These are phyloP conservation scores for Ogataea chonburiensis DNA, from an alignment of 805 yeast species.

Conservation along the genomic window DNA sequence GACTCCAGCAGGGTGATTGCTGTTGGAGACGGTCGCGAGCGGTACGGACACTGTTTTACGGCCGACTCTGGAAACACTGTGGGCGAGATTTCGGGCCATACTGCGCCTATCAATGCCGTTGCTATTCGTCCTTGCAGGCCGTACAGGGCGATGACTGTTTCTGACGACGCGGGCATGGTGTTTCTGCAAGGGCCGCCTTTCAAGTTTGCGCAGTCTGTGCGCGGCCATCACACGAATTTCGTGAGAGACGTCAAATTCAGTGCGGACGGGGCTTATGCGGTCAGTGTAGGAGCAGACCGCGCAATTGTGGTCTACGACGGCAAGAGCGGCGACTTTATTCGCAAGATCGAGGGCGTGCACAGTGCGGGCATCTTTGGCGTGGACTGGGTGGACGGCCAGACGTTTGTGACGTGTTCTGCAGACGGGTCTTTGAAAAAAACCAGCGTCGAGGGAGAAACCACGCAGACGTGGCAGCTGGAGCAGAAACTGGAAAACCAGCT, in stretches of 20 bases:
- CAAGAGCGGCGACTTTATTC: conserved; percentile 71
- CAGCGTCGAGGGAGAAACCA: conserved; percentile 46
- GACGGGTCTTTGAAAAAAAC: conserved; percentile 74
- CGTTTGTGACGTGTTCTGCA: conserved; percentile 81
- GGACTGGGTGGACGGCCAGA: conserved; percentile 60
- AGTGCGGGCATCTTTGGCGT: conserved; percentile 80
- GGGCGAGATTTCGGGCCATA: conserved; percentile 94
- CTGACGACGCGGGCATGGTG: conserved; percentile 84
- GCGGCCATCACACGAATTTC: conserved; percentile 75
- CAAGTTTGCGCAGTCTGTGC: conserved; percentile 70
- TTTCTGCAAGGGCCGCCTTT: conserved; percentile 93
- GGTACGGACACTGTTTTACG: conserved; percentile 88
- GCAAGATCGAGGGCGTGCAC: conserved; percentile 52
- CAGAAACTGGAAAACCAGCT: conserved; percentile 61
- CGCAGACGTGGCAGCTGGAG: conserved; percentile 52
- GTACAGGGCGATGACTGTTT: conserved; percentile 87
- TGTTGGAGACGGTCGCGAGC: conserved; percentile 91
- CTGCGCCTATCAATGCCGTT: conserved; percentile 79
- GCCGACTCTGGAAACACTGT: conserved; percentile 96
- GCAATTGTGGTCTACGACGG: conserved; percentile 80
- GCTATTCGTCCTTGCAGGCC: conserved; percentile 85
- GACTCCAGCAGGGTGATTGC: conserved; percentile 85
- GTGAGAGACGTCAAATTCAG: conserved; percentile 80
- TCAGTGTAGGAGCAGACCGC: conserved; percentile 85
- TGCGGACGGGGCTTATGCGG: conserved; percentile 72